A percentile compares a stretch with the other conserved stretches of the same genome.
Evolutionary conservation across 352 stramenopile genomes (phyloP).

Genomic region (Phytophthora palmivora): DNA sequence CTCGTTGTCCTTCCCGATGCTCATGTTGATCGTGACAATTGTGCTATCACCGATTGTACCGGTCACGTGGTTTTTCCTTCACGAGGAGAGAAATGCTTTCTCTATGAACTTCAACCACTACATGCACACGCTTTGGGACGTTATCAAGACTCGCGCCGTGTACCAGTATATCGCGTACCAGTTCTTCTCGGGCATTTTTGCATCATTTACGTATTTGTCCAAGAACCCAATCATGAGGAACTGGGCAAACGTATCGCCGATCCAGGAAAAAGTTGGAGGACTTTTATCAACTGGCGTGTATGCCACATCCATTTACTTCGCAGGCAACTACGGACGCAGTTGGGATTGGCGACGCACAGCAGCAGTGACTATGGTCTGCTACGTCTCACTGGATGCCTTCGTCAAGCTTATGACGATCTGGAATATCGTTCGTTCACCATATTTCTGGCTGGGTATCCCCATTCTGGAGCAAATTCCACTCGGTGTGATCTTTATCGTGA

Average conservation of each 20-base stretch:
- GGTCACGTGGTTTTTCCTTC: constrained; percentile 51
- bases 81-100: constrained; percentile 42
- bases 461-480: constrained; percentile 56
- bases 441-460: constrained; percentile 55
- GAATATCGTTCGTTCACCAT: constrained; percentile 56
- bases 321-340: constrained; percentile 58
- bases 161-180: constrained; percentile 57
- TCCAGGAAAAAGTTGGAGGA: constrained; percentile 50
- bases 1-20: constrained; percentile 48
- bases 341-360: constrained; percentile 61
- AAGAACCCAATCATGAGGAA: constrained; percentile 52
- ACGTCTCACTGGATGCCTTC: constrained; percentile 47
- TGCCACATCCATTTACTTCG: constrained; percentile 49
- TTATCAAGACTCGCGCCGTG: constrained; percentile 51
- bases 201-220: constrained; percentile 44
- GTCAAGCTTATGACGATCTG: constrained; percentile 58
- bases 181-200: constrained; percentile 52
- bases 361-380: constrained; percentile 37
- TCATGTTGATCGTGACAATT: constrained; percentile 52
- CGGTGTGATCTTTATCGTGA: constrained; percentile 63
- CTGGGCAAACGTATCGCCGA: constrained; percentile 49
- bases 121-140: constrained; percentile 52
- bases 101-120: constrained; percentile 51
- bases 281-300: constrained; percentile 48
- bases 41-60: constrained; percentile 42